Percentiles rank a stretch among this genome's conserved stretches.
Evolutionary conservation across 2,329 filamentous ascomycete genomes (phyloP).

Genomic region (Fusarium protoensiforme): DNA sequence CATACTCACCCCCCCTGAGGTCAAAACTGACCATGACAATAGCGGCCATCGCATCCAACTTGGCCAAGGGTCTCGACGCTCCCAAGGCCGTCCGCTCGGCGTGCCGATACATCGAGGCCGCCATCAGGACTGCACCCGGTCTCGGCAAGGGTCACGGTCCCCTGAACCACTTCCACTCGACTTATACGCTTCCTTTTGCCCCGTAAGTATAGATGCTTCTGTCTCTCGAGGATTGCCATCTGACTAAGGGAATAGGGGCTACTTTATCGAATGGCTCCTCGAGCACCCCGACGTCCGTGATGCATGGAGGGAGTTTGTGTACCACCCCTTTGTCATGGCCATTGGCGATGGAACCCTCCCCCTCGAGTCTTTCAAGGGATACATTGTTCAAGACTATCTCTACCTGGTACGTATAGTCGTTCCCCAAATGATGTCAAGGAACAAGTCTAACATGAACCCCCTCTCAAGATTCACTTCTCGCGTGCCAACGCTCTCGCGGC

Average conservation of each 20-base stretch:
- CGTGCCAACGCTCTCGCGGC: conserved; percentile 85
- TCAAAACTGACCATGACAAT: not conserved
- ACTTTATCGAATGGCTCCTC: conserved; percentile 86
- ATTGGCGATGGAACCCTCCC: conserved; percentile 82
- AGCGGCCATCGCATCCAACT: conserved; percentile 81
- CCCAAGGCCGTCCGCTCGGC: conserved; percentile 72
- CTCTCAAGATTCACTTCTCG: conserved; percentile 80
- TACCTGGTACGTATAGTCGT: conserved; percentile 71
- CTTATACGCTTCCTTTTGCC: conserved; percentile 73
- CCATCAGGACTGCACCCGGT: conserved; percentile 72
- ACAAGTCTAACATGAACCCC: not conserved
- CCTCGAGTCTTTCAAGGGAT: conserved; percentile 82
- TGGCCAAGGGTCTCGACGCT: conserved; percentile 69
- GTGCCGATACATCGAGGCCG: conserved; percentile 77
- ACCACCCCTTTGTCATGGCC: conserved; percentile 84
- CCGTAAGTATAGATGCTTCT: conserved; percentile 56
- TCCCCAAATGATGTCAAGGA: not conserved
- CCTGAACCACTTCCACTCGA: conserved; percentile 82
- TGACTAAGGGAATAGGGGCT: conserved; percentile 62
- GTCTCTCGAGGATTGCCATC: not conserved
- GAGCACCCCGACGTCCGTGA: conserved; percentile 77
- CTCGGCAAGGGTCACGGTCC: conserved; percentile 77
- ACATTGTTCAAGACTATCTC: conserved; percentile 92
- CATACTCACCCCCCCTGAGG: not conserved
- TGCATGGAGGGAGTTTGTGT: conserved; percentile 80